Percentiles rank a stretch among this genome's conserved stretches.
These are phyloP conservation scores for Elaeis guineensis DNA, from an alignment of 176 grass and related monocot genomes.

Conservation along the genomic window DNA sequence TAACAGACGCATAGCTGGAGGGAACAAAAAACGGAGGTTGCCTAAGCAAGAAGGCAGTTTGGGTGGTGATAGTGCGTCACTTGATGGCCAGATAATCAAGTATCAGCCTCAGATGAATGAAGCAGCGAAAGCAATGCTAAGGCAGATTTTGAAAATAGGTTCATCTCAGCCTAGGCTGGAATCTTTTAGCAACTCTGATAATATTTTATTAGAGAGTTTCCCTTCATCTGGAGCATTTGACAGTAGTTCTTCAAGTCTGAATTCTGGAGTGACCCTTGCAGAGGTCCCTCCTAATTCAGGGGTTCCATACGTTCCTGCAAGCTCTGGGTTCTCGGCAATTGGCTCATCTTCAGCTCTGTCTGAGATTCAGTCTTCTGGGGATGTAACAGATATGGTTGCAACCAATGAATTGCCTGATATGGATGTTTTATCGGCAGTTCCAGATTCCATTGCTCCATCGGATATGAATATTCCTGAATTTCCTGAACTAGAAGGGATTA, in stretches of 20 bases:
- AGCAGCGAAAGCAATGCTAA: constrained; percentile 91
- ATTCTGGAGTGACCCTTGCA: constrained; percentile 74
- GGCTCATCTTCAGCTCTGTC: constrained; percentile 38
- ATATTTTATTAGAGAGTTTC: constrained; percentile 46
- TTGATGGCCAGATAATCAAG: constrained; percentile 88
- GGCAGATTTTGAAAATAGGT: constrained; percentile 78
- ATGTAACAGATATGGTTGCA: constrained; percentile 22
- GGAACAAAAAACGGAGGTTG: constrained; percentile 71
- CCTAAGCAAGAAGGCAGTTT: constrained; percentile 59
- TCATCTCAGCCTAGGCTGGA: constrained; percentile 38
- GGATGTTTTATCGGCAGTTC: constrained; percentile 31
- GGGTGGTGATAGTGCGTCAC: constrained; percentile 29
- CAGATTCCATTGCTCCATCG: constrained; percentile 29
- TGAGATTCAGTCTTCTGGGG: constrained; percentile 39
- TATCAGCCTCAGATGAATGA: constrained; percentile 92
- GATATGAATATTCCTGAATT: constrained; percentile 43
- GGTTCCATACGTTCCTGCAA: constrained; percentile 32
- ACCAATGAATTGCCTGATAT: constrained; percentile 27
- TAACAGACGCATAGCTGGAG: constrained; percentile 46
- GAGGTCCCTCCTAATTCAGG: constrained; percentile 50
- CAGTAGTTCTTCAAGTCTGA: constrained; percentile 37
- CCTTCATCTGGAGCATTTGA: constrained; percentile 45
- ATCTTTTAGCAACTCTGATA: constrained; percentile 37
- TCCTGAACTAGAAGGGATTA: constrained; percentile 48
- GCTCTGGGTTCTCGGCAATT: constrained; percentile 58